Base-by-base conservation (phyloP, 441 rosid species). In the Pelargonium australe region DNA sequence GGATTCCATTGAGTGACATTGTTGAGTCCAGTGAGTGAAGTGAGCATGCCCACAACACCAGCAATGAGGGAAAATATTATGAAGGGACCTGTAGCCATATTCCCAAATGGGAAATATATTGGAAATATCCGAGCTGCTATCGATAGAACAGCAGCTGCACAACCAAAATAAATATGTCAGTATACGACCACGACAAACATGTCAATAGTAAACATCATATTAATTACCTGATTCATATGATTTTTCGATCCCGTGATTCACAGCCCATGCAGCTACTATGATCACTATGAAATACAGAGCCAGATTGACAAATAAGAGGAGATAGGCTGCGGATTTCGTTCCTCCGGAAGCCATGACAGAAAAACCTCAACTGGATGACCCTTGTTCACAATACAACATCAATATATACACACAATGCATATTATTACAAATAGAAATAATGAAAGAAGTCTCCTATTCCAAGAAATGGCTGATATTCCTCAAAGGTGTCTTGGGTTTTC, bases 51-150 rank as follows among this genome's bases (percentile, higher is more conserved):
- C 2, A 93, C 89, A 4, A 87, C 79, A 5, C 95, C 96, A 2
- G 89, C 88, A 44, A 93, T 82, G 45, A 93, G 90, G 23, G 91
- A 74, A 77, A 89, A 86, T 16, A 89, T 72, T 63, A 89, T 71
- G 72, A 93, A 86, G 79, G 76, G 76, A 60, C 96, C 98, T 3
- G 96, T 91, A 14, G 95, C 96, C 95, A 85, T 78, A 77, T 91
- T 93, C 5, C 97, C 98, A 55, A 86, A 71, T 0, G 98, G 98
- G 53, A 87, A 89, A 69, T 45, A 91, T 76, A 93, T 83, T 2
- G 97, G 98, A 64, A 93, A 93, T 69, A 93, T 87, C 4, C 73
- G 85, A 58, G 89, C 97, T 1, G 97, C 95, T 51, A 76, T 77
- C 11, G 91, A 70, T 62, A 89, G 68, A 70, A 81, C 83, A 55